Evolutionary conservation across 2,329 filamentous ascomycete genomes (phyloP), one percentile per base, ranked within the genome.

Genomic region (Parascedosporium putredinis): DNA sequence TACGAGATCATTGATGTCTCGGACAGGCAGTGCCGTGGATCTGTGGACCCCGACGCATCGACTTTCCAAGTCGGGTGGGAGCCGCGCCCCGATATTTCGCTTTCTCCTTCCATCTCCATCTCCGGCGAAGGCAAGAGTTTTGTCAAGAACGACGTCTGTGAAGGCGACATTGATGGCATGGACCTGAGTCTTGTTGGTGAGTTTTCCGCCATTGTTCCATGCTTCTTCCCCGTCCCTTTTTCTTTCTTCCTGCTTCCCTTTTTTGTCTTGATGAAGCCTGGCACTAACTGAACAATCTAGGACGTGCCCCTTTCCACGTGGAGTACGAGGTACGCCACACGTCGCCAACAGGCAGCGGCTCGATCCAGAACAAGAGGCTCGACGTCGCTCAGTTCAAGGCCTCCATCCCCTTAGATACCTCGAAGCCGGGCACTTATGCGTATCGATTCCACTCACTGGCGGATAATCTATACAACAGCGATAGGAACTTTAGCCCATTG

Each of bases 111-210:
- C n/a, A 72, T 80, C 3, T 77, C 81, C 44, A 73, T 87, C 44
- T 52, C 57, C 9, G 66, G 74, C 31, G 70, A 72, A 14, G 71
- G 69, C 7, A 70, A 72, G 24, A 73, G 74, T 29, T 86, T 83
- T 61, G 63, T 82, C 57, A 94, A 94, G 65, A 77, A 82, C 38
- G 83, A 90, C 53, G 84, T 98, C 25, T 98, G 93, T 61, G 90
- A 98, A 68, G 91, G 91, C 25, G 91, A 97, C 54, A 86, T 95
- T 59, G 91, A 96, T 63, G 81, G 83, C 3, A 82, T 96, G 50
- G 89, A 96, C 59, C 71, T 98, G 49, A 76, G 77, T 40, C 76
- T 98, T 54, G 78, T 78, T 62, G 91, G 88, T 79, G 77, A 67
- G 74, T 62, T 34, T 46, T 18, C 29, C 5, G 27, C 27, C n/a